A percentile compares a stretch with the other conserved stretches of the same genome.
Conservation (phyloP, 2,329 filamentous ascomycete species). For the Leptographium procerum region DNA sequence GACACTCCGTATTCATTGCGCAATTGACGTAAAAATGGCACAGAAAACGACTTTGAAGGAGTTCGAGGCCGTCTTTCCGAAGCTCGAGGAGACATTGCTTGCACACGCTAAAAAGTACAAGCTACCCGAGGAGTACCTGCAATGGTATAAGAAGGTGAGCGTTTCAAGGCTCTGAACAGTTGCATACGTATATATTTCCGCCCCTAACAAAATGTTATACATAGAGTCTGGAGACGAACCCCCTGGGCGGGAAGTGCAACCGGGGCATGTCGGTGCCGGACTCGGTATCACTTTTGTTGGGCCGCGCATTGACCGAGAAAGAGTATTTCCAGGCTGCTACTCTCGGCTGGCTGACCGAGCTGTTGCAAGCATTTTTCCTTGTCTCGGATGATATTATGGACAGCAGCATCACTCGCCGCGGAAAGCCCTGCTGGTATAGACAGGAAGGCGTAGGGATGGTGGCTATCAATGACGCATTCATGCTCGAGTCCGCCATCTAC, state of each 20-base stretch:
- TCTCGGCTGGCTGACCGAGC: conserved; percentile 94
- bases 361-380: conserved; percentile 97
- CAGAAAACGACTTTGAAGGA: conserved; percentile 69
- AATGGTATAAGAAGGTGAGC: conserved; percentile 75
- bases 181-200: neutral
- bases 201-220: conserved; percentile 3
- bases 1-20: neutral
- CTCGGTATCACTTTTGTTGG: conserved; percentile 69
- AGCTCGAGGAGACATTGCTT: conserved; percentile 71
- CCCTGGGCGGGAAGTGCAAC: conserved; percentile 94
- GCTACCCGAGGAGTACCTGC: conserved; percentile 64
- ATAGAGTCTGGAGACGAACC: conserved; percentile 75
- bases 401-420: conserved; percentile 83
- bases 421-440: conserved; percentile 93
- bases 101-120: conserved; percentile 72
- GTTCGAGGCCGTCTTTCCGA: conserved; percentile 84
- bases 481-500: conserved; percentile 89
- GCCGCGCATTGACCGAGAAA: conserved; percentile 57
- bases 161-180: neutral
- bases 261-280: conserved; percentile 97
- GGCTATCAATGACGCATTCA: conserved; percentile 96
- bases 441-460: conserved; percentile 83
- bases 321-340: conserved; percentile 84
- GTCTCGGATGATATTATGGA: conserved; percentile 99
- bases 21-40: conserved; percentile 30